Percentiles rank a stretch among this genome's conserved stretches.
phyloP scores from a whole-genome alignment of 2,329 filamentous ascomycete species.

The Colletotrichum australisinense region DNA sequence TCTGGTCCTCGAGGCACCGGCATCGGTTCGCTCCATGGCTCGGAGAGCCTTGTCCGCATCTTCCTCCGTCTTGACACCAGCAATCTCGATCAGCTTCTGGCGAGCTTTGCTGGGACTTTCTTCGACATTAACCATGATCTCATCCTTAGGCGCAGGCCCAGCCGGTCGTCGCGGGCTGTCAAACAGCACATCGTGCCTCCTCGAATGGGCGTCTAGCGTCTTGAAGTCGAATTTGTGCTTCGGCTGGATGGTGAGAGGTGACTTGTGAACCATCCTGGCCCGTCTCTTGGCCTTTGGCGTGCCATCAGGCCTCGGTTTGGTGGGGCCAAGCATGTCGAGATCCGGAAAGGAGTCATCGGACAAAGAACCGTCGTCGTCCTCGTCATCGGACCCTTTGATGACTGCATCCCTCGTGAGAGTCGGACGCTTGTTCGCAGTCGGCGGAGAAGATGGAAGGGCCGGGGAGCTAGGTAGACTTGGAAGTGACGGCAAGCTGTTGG shows the following conservation, averaged over 20 bases:
- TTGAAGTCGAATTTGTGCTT: conserved; percentile 74
- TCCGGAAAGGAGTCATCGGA: conserved; percentile 71
- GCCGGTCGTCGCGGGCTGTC: conserved; percentile 62
- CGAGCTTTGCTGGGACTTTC: conserved; percentile 30
- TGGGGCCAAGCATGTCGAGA: conserved; percentile 44
- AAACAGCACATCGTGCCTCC: conserved; percentile 68
- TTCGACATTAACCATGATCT: conserved; percentile 38
- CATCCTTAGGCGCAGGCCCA: conserved; percentile 46
- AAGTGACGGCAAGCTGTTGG: conserved; percentile 9
- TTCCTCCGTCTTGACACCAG: conserved; percentile 49
- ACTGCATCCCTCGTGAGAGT: conserved; percentile 61
- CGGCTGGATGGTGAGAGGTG: conserved; percentile 61
- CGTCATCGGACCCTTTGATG: conserved; percentile 79
- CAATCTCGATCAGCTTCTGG: conserved; percentile 35
- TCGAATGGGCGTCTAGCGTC: conserved; percentile 68
- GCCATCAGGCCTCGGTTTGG: conserved; percentile 38
- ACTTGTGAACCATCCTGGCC: conserved; percentile 52
- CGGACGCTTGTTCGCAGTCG: conserved; percentile 36
- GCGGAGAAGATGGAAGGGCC: conserved; percentile 40
- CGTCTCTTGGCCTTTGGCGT: conserved; percentile 63
- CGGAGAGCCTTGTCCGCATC: conserved; percentile 57
- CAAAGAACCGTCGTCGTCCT: conserved; percentile 65
- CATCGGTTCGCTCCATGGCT: conserved; percentile 63
- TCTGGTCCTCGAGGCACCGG: conserved; percentile 46
- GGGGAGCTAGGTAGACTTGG: conserved; percentile 34